These are phyloP conservation scores for Acorus gramineus DNA, from an alignment of 106 monocot genomes.

Conservation along the genomic window DNA sequence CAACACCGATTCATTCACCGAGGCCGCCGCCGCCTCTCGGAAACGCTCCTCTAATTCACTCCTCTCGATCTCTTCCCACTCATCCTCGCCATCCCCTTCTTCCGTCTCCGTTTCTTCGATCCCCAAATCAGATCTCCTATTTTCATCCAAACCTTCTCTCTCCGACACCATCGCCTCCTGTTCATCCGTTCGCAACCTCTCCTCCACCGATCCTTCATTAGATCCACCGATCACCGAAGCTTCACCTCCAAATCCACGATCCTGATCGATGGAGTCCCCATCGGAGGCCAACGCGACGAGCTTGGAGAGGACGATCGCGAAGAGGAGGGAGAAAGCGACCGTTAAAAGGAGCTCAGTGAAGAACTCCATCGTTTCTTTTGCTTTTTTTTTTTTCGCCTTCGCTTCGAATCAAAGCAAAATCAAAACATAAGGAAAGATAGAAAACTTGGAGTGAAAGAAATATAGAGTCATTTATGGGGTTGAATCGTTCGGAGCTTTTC, in stretches of 20 bases:
- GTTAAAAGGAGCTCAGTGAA: slow-evolving; percentile 42
- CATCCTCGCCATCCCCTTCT: slow-evolving; percentile 34
- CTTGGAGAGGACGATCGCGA: slow-evolving; percentile 35
- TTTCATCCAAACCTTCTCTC: no score
- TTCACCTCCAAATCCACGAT: no score
- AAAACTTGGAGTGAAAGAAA: no score
- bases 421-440: no score
- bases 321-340: slow-evolving; percentile 31
- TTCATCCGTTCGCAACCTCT: background rate
- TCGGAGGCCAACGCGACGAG: slow-evolving; percentile 4
- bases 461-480: no score
- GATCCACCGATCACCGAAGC: background rate
- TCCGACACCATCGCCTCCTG: background rate
- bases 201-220: slow-evolving; percentile 3
- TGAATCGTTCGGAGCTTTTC: no score
- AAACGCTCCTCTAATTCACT: slow-evolving; percentile 55
- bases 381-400: background rate
- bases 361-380: slow-evolving; percentile 28
- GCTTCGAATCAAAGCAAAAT: no score
- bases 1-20: slow-evolving; percentile 21
- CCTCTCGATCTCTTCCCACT: slow-evolving; percentile 73
- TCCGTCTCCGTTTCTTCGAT: background rate
- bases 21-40: slow-evolving; percentile 23
- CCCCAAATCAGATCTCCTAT: background rate
- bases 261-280: background rate